These are phyloP conservation scores for Melocanna baccifera DNA, from an alignment of 176 grass and related monocot genomes.

Conservation along the genomic window DNA sequence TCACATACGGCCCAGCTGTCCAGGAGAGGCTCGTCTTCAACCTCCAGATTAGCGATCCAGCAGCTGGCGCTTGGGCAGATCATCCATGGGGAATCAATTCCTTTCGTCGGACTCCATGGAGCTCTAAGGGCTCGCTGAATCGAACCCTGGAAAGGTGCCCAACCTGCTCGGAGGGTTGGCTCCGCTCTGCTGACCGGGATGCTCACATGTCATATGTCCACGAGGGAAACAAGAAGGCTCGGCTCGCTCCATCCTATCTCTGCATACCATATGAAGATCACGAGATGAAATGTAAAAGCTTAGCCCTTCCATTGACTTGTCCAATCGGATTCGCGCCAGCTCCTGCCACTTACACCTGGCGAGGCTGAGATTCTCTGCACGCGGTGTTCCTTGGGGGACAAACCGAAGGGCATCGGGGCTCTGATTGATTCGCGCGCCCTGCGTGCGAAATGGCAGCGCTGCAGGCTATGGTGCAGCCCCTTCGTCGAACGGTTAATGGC, in stretches of 20 bases:
- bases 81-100: too few relatives aligned
- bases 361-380: not conserved
- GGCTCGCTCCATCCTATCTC: not conserved
- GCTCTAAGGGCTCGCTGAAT: too few relatives aligned
- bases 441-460: not conserved
- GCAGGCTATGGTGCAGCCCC: not conserved
- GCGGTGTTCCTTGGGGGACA: not conserved
- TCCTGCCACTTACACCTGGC: conserved; percentile 23
- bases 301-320: not conserved
- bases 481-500: not conserved
- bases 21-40: too few relatives aligned
- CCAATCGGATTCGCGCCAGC: conserved; percentile 5
- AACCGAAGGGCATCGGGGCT: not conserved
- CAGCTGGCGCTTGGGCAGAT: too few relatives aligned
- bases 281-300: not conserved
- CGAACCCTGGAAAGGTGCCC: too few relatives aligned
- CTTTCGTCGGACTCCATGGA: too few relatives aligned
- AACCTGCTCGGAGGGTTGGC: too few relatives aligned
- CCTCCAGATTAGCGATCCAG: too few relatives aligned
- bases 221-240: not conserved
- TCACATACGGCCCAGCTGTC: too few relatives aligned
- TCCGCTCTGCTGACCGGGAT: not conserved
- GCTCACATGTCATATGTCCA: not conserved
- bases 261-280: not conserved
- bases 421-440: not conserved